Base-by-base conservation (phyloP, 352 stramenopile genomes). In the Globisporangium emineosum region DNA sequence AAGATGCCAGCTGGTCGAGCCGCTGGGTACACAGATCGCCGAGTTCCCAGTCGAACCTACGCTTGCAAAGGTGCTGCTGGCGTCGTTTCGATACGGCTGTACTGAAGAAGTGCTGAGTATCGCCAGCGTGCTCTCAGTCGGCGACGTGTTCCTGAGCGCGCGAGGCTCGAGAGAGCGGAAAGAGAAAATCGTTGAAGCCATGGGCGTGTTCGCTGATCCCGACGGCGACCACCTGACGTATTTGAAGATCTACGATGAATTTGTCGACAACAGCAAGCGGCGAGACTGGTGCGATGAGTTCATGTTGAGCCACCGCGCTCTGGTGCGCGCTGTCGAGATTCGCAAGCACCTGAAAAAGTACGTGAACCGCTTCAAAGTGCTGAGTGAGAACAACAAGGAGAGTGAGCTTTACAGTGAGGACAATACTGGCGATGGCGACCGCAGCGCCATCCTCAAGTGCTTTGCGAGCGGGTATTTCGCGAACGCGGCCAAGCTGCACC, bases 41-140 rank as follows among this genome's bases (percentile, higher is more conserved):
- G 94, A 99, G 65, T 99, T 99, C 71, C 98, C 98, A 5, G 76
- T 99, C 19, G 97, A 98, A 43, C 97, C 97, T 32, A 83, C 88
- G 32, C 62, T 94, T 27, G 85, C 83, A 2, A 91, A 86, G 49
- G 81, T 88, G 27, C 64, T 94, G 33, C 56, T 93, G 0, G 69
- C 80, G n/a, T 91, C 86, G 0, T 78, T 89, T 37, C 60, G 72
- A 27, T 90, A 84, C 43, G 58, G 69, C 1, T 99, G 97, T 72
- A 97, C 90, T 1, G 80, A 81, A 1, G 93, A 99, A 78, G 88
- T 99, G 19, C 75, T 99, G 25, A 97, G 90, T 54, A 94, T 99
- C 52, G 97, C 98, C 3, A 97, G 88, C 68, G 96, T 99, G 71
- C 69, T 99, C 37, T 98, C 87, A 40, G 97, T 99, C 5, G 96